Percentiles rank a stretch among this genome's conserved stretches.
Evolutionary conservation across 2,329 filamentous ascomycete genomes (phyloP).

Genomic region (Alternaria novae-zelandiae): DNA sequence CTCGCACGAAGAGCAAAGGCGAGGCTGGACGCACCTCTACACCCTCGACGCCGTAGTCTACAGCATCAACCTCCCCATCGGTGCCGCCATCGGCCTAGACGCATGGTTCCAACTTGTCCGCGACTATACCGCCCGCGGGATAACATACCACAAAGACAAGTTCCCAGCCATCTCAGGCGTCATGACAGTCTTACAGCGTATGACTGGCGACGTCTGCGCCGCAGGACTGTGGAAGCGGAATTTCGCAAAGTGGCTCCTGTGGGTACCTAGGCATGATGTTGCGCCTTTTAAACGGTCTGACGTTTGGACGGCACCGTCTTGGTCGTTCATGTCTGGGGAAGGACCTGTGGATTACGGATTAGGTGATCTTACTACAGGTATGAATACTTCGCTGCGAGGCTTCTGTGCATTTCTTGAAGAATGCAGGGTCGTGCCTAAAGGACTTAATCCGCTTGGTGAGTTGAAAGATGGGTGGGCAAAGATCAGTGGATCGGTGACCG

Average conservation of each 20-base stretch:
- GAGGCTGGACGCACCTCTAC: not conserved
- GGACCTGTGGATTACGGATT: not conserved
- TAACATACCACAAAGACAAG: conserved; percentile 15
- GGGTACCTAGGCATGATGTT: conserved; percentile 1
- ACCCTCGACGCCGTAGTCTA: not conserved
- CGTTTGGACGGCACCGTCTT: conserved; percentile 6
- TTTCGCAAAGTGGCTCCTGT: conserved; percentile 11
- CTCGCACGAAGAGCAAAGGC: not conserved
- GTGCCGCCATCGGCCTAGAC: not conserved
- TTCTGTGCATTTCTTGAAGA: conserved; percentile 3
- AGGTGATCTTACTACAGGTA: not conserved
- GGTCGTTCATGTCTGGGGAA: conserved; percentile 11
- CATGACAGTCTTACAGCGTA: not conserved
- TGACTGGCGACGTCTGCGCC: conserved; percentile 11
- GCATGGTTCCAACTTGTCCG: conserved; percentile 7
- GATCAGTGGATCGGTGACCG: not conserved
- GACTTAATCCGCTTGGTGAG: conserved; percentile 13
- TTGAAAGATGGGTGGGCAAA: conserved; percentile 6
- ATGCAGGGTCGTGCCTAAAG: conserved; percentile 3
- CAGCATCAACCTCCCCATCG: not conserved
- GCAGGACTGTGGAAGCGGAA: conserved; percentile 12
- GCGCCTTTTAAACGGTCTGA: not conserved
- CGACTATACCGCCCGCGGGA: conserved; percentile 10
- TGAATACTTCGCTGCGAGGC: not conserved
- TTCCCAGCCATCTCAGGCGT: conserved; percentile 15